These are phyloP conservation scores for Trametes cubensis DNA, from an alignment of 768 basidiomycete species.

Conservation along the genomic window DNA sequence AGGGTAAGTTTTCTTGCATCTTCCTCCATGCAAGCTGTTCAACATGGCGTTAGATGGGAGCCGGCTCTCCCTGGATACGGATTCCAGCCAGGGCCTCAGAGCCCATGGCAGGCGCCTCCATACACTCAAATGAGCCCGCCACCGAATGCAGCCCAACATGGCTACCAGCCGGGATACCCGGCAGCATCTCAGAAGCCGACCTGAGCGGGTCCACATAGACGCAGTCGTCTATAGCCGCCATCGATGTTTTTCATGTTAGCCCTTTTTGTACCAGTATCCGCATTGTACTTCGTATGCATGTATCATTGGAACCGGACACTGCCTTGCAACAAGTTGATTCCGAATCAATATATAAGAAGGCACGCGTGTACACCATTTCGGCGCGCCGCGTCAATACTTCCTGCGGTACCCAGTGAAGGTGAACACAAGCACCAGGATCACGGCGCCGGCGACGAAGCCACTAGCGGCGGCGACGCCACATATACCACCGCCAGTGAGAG, in stretches of 20 bases:
- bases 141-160: conserved; percentile 25
- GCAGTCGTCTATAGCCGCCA: neutral
- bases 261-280: conserved; percentile 12
- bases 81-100: conserved; percentile 24
- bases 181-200: conserved; percentile 21
- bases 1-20: conserved; percentile 43
- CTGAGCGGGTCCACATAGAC: conserved; percentile 6
- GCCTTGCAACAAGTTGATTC: conserved; percentile 2
- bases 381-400: conserved; percentile 14
- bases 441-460: conserved; percentile 42
- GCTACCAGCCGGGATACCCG: conserved; percentile 41
- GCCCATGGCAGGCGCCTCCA: conserved; percentile 18
- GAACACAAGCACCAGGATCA: conserved; percentile 30
- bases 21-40: conserved; percentile 5
- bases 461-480: conserved; percentile 34
- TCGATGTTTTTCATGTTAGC: conserved; percentile 3
- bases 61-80: conserved; percentile 32
- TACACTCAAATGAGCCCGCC: conserved; percentile 20
- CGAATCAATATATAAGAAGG: conserved; percentile 3
- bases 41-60: conserved; percentile 35
- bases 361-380: neutral
- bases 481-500: conserved; percentile 28
- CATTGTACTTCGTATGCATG: conserved; percentile 3
- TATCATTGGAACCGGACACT: conserved; percentile 2
- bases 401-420: conserved; percentile 8